A percentile compares a stretch with the other conserved stretches of the same genome.
These are phyloP conservation scores for Melampsora larici-populina DNA, from an alignment of 1,284 basidiomycete species.

Conservation along the genomic window DNA sequence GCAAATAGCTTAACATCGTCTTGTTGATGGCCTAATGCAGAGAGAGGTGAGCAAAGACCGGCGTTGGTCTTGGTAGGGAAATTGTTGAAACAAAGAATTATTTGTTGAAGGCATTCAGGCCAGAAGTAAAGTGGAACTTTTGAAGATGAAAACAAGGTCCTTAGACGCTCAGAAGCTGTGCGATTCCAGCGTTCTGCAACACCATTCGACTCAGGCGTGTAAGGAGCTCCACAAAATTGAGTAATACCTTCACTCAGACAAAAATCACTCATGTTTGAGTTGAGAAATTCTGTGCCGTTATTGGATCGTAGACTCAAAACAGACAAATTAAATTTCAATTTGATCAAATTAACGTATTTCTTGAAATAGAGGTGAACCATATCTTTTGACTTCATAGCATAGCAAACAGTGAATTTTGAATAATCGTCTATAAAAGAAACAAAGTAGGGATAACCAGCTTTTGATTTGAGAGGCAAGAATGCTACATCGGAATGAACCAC, in stretches of 20 bases:
- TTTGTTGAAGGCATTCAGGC: not conserved
- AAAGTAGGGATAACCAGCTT: too few species aligned
- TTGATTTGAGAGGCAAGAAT: too few species aligned
- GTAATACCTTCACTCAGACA: conserved; percentile 1
- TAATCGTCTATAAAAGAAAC: too few species aligned
- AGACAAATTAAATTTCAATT: too few species aligned
- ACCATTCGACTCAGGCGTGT: conserved; percentile 3
- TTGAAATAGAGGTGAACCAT: conserved; percentile 49
- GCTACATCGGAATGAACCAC: conserved; percentile 18
- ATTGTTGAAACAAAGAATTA: not conserved
- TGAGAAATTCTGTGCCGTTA: conserved; percentile 14
- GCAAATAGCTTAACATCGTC: not conserved
- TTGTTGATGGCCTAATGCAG: not conserved
- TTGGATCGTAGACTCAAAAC: not conserved
- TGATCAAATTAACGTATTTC: conserved; percentile 46
- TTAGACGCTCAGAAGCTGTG: too few species aligned
- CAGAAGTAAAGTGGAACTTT: too few species aligned
- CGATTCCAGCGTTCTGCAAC: not conserved
- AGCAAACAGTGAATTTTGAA: too few species aligned
- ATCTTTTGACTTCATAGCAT: too few species aligned
- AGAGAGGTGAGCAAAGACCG: not conserved
- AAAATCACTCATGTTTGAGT: not conserved
- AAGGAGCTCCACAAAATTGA: not conserved
- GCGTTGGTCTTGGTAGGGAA: not conserved
- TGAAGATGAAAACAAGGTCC: too few species aligned